phyloP scores from a whole-genome alignment of 2,329 filamentous ascomycete species.

The Diaporthe helianthi region DNA sequence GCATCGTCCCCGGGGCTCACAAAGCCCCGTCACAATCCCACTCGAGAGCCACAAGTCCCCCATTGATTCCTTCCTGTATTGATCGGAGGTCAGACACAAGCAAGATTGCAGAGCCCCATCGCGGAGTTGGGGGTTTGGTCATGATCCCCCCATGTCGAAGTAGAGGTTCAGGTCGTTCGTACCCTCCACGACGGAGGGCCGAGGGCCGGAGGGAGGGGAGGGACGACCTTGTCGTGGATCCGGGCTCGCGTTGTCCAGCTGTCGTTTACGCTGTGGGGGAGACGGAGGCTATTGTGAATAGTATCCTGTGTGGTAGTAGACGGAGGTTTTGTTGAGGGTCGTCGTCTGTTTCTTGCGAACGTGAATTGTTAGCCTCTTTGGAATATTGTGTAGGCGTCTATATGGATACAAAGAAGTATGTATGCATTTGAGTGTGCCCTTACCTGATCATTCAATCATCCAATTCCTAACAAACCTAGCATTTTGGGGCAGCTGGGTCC shows the following conservation, averaged over 20 bases:
- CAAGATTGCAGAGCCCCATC: slow-evolving; percentile 5
- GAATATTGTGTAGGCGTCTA: not conserved
- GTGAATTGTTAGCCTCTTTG: not conserved
- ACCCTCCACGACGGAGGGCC: slow-evolving; percentile 1
- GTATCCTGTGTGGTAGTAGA: not conserved
- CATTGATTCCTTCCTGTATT: not conserved
- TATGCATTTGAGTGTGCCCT: not conserved
- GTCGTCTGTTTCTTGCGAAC: not conserved
- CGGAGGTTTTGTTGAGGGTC: not conserved
- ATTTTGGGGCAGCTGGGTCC: no score
- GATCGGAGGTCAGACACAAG: not conserved
- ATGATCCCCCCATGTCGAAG: slow-evolving; percentile 2
- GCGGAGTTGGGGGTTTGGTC: slow-evolving; percentile 6
- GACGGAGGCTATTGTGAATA: not conserved
- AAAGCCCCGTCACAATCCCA: slow-evolving; percentile 14
- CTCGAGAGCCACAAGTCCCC: slow-evolving; percentile 1
- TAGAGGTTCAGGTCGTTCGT: slow-evolving; percentile 3
- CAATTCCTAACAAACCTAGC: no score
- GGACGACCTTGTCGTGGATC: not conserved
- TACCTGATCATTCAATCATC: no score
- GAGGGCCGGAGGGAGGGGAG: no score
- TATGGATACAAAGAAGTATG: no score
- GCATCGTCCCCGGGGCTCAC: slow-evolving; percentile 5
- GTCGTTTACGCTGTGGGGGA: slow-evolving; percentile 10
- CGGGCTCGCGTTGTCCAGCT: not conserved